Evolutionary conservation across 306 rosid species (phyloP), one percentile per base, ranked within the genome.

Genomic region (Acacia acuminata): DNA sequence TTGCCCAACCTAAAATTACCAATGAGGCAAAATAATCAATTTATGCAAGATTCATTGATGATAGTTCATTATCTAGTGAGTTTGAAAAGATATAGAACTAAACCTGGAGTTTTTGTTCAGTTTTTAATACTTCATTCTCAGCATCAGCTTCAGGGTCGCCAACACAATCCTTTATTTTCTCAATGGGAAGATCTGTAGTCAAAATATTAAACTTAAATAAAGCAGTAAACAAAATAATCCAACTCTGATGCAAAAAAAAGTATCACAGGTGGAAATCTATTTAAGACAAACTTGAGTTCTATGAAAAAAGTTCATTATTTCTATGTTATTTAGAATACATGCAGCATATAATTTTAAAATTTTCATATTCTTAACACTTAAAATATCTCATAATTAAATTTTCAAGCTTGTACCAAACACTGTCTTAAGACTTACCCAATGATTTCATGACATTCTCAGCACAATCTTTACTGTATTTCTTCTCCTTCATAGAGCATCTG

Each of bases 401-500:
- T 61, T 61, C 67, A 61, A 61, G 16, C 36, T 10, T 61, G 67
- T 25, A 25, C 36, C 36, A 30, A 30, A 30, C 32, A 61, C 67
- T 11, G 15, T 30, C 74, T 72, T 25, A 45, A 42, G 48, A 78
- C 64, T 71, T 84, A 96, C 99, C 88, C 43, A 96, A 92, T 64
- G 98, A 83, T 85, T 91, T 87, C 88, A 96, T 82, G 79, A 96
- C 97, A 74, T 78, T 83, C 80, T 94, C 94, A 22, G 99, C 97
- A 77, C 99, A 96, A 36, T 92, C 88, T 83, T 92, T 96, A 88
- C 88, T 92, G 53, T 96, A 96, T 78, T 77, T 90, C 82, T 96
- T 94, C 86, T 96, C 89, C 87, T 94, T 96, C 99, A 96, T 92
- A 77, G 99, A 96, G 81, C 99, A 96, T 69, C 99, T 88, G 81